Evolutionary conservation across 495 filamentous ascomycete genomes (phyloP), one percentile per base, ranked within the genome.

Genomic region (Filosporella fistucella): DNA sequence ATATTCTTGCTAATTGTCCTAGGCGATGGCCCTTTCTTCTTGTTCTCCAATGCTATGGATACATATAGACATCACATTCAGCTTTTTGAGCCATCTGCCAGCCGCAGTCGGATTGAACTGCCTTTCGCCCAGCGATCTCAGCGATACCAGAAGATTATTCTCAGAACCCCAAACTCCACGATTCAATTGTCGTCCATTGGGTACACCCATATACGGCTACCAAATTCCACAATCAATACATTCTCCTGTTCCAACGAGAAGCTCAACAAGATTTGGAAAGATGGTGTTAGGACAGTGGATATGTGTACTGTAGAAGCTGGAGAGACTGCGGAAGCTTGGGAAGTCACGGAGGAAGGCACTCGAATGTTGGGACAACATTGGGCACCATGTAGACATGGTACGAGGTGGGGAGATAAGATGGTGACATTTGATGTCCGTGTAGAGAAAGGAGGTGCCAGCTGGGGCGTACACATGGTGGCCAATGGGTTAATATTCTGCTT

Each of bases 1-100:
- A 26, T 29, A 13, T 23, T 30, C 11, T 43, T n/a, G 29, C 38
- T 51, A 30, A 43, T 18, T 37, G 4, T 16, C 23, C 14, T 36
- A 46, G 51, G 51, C 13, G 51, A 49, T 36, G 51, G 51, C 4
- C 51, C 51, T 34, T 54, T 54, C 39, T 49, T 54, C 16, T 23
- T 54, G 2, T 54, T 54, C 22, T 54, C 51, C 13, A 54, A 49
- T 38, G 51, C 51, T 10, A 54, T 54, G 51, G 40, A 54, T 20
- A 44, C 51, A 13, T 49, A 54, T 25, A 22, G 51, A 35, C 10
- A 38, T 16, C 11, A 38, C 7, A 39, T 41, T 16, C 18, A 43
- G 13, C n/a, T 2, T 4, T 42, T 54, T 12, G 11, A 28, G 6
- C 41, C 45, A 25, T 49, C 44, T 11, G 12, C 40, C 16, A 40